These are phyloP conservation scores for Aspergillus luchuensis DNA, from an alignment of 2,329 filamentous ascomycete genomes.

Conservation along the genomic window DNA sequence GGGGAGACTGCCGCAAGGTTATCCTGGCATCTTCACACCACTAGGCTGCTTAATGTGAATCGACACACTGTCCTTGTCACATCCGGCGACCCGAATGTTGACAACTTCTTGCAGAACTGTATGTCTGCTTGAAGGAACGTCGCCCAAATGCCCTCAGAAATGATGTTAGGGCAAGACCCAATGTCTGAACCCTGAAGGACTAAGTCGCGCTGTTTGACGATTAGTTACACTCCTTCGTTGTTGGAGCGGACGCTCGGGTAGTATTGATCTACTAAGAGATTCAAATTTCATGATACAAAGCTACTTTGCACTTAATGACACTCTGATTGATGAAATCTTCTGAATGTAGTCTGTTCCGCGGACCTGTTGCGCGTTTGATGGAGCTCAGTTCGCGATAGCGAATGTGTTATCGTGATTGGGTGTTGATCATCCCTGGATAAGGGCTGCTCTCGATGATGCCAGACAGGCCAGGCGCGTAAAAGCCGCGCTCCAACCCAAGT, in stretches of 20 bases:
- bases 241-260: not conserved
- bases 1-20: not conserved
- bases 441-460: conserved; percentile 26
- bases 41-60: not conserved
- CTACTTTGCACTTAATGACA: not conserved
- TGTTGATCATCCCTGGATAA: conserved; percentile 26
- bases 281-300: not conserved
- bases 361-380: conserved; percentile 3
- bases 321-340: not conserved
- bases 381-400: conserved; percentile 6
- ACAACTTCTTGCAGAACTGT: not conserved
- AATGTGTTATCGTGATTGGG: conserved; percentile 17
- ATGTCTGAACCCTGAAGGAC: not conserved
- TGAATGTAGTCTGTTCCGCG: conserved; percentile 5
- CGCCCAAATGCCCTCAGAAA: no score
- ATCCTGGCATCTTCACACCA: not conserved
- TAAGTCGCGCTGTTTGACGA: not conserved
- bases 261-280: not conserved
- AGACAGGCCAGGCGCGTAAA: conserved; percentile 34
- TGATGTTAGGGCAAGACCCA: not conserved
- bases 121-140: not conserved
- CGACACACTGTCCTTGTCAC: not conserved
- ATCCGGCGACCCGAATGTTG: not conserved
- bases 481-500: conserved; percentile 32
- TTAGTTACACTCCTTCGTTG: not conserved